These are phyloP conservation scores for Aspergillus nanangensis DNA, from an alignment of 495 filamentous ascomycete genomes.

Conservation along the genomic window DNA sequence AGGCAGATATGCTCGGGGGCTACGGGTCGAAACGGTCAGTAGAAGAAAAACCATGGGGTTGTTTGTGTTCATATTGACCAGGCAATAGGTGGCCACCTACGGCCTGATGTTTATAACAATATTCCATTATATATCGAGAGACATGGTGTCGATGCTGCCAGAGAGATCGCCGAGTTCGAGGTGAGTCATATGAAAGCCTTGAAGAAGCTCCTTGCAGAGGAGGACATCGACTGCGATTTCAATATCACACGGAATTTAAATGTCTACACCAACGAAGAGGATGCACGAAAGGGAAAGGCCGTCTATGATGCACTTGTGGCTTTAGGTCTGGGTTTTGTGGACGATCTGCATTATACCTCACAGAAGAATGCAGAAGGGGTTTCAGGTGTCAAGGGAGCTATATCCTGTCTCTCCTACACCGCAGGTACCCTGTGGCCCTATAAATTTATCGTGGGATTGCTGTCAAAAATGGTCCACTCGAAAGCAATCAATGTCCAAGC, in stretches of 20 bases:
- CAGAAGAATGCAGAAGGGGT: slow-evolving; percentile 22
- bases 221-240: slow-evolving; percentile 41
- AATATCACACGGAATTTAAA: slow-evolving; percentile 31
- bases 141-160: slow-evolving; percentile 23
- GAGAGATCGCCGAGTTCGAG: slow-evolving; percentile 28
- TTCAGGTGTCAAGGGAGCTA: slow-evolving; percentile 28
- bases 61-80: background rate
- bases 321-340: slow-evolving; percentile 17
- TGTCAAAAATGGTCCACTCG: slow-evolving; percentile 44
- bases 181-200: slow-evolving; percentile 26
- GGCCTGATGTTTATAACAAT: slow-evolving; percentile 29
- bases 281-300: slow-evolving; percentile 19
- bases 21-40: slow-evolving; percentile 37
- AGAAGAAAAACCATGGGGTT: background rate
- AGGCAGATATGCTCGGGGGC: slow-evolving; percentile 40
- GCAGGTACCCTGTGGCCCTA: slow-evolving; percentile 66
- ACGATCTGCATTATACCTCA: slow-evolving; percentile 25
- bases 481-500: slow-evolving; percentile 58
- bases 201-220: slow-evolving; percentile 24
- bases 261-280: slow-evolving; percentile 24
- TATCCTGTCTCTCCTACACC: slow-evolving; percentile 30
- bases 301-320: slow-evolving; percentile 21
- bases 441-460: slow-evolving; percentile 55
- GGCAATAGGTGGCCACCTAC: slow-evolving; percentile 31
- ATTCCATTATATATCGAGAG: slow-evolving; percentile 22